Base-by-base conservation (phyloP, 257 asterid species). In the Mitragyna speciosa region DNA sequence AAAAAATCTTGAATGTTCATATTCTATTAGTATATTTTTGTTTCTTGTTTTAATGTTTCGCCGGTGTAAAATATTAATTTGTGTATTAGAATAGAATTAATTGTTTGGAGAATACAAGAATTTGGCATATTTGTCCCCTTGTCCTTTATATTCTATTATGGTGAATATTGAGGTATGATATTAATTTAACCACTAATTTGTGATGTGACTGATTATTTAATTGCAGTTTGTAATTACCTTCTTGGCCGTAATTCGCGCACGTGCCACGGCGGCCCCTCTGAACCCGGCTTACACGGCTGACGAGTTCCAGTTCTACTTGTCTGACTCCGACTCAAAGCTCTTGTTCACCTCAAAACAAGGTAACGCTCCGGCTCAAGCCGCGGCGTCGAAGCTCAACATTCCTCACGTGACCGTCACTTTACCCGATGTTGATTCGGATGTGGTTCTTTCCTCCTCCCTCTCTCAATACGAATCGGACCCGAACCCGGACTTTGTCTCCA, bases 251-350 rank as follows among this genome's bases (percentile, higher is more conserved):
- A 84, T 90, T 74, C 96, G 99, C 20, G 95, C 83, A 73, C 83
- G 96, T 70, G 99, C 98, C 1, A 93, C 96, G 76, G 99, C 96
- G 54, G 99, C 97, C 70, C 99, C 99, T 58, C 87, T 96, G 69
- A 96, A 96, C 80, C 78, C 96, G n/a, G 98, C 98, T n/a, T 96
- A 96, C 91, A 94, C 98, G n/a, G 87, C 83, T 9, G 99, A 96
- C 41, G 99, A 96, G 79, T 94, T 96, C 85, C 97, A 91, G 76
- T 96, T 94, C 81, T 96, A 96, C 83, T 66, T 96, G 54, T 92
- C 97, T 0, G 99, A 96, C 80, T 92, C 99, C 0, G 97, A 89
- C 81, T 94, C 99, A 3, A 94, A 90, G 82, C 80, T 96, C 39
- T 72, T 96, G 12, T 68, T 96, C 73, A 91, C 97, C 26, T 83